These are phyloP conservation scores for Aspergillus asperescens DNA, from an alignment of 495 filamentous ascomycete genomes.

Conservation along the genomic window DNA sequence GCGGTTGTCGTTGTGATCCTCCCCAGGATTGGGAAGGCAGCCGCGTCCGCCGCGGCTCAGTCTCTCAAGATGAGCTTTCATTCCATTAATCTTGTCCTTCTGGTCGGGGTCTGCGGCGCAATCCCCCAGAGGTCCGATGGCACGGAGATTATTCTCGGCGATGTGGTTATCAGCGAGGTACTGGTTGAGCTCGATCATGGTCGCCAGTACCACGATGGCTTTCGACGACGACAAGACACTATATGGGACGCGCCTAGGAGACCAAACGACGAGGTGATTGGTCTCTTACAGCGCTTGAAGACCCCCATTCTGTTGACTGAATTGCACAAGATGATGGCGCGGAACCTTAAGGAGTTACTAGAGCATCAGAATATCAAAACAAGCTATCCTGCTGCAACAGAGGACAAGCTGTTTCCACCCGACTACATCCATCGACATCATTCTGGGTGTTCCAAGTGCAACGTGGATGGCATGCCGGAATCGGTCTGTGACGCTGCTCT, in stretches of 20 bases:
- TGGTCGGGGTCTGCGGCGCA: conserved; percentile 31
- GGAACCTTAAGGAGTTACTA: background rate
- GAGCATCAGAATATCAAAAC: background rate
- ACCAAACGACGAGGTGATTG: conserved; percentile 1
- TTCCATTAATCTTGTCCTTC: conserved; percentile 20
- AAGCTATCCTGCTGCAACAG: conserved; percentile 14
- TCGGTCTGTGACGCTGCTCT: conserved; percentile 8
- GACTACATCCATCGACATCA: conserved; percentile 20
- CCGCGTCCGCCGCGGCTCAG: conserved; percentile 16
- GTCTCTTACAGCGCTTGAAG: background rate
- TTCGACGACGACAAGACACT: conserved; percentile 16
- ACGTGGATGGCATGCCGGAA: background rate
- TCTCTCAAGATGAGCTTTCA: conserved; percentile 17
- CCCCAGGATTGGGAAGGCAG: conserved; percentile 19
- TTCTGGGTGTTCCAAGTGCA: background rate
- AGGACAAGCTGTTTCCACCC: conserved; percentile 19
- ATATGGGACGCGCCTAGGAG: background rate
- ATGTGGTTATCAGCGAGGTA: conserved; percentile 36
- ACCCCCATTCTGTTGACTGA: conserved; percentile 13
- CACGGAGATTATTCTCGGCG: conserved; percentile 31
- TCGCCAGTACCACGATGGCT: conserved; percentile 19
- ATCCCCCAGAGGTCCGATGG: conserved; percentile 16
- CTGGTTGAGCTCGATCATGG: conserved; percentile 31
- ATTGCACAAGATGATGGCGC: background rate
- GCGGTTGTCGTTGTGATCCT: conserved; percentile 24